Conservation (phyloP, 2,329 filamentous ascomycete genomes). For the Neocucurbitaria cava region DNA sequence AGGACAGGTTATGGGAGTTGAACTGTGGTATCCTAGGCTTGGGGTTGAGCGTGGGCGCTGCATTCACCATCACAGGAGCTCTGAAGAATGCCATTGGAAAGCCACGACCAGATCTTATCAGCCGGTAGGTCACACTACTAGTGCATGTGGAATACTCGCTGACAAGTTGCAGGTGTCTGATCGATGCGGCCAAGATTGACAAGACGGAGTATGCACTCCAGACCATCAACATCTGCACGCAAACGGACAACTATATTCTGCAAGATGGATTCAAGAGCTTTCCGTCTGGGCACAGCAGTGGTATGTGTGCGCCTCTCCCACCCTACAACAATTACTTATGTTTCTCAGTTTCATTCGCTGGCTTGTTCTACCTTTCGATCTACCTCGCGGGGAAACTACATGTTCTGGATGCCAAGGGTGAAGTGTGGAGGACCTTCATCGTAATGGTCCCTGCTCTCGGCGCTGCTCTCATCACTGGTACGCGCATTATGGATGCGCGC, state of each 20-base stretch:
- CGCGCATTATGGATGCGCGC: constrained; percentile 67
- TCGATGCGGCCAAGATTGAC: constrained; percentile 14
- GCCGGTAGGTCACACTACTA: constrained; percentile 50
- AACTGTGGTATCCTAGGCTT: constrained; percentile 67
- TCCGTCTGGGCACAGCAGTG: constrained; percentile 64
- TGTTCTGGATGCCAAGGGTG: constrained; percentile 65
- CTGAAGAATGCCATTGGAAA: constrained; percentile 67
- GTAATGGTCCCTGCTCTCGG: constrained; percentile 61
- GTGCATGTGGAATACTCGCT: constrained; percentile 1
- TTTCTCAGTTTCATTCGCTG: constrained; percentile 61
- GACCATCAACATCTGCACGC: constrained; percentile 57
- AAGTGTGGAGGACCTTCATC: constrained; percentile 66
- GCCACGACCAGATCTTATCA: constrained; percentile 66
- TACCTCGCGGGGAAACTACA: constrained; percentile 67
- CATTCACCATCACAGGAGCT: constrained; percentile 64
- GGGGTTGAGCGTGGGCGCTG: constrained; percentile 59
- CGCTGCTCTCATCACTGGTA: constrained; percentile 62
- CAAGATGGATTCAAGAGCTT: constrained; percentile 67
- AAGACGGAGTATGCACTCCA: constrained; percentile 15
- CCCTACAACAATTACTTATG: constrained; percentile 17
- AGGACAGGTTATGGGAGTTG: constrained; percentile 67
- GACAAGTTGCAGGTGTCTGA: constrained; percentile 26
- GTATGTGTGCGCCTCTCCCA: constrained; percentile 44
- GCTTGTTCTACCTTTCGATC: constrained; percentile 65
- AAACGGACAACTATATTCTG: constrained; percentile 57